Percentiles rank a stretch among this genome's conserved stretches.
Evolutionary conservation across 805 yeast genomes (phyloP).

Genomic region (Saccharomycopsis capsularis): DNA sequence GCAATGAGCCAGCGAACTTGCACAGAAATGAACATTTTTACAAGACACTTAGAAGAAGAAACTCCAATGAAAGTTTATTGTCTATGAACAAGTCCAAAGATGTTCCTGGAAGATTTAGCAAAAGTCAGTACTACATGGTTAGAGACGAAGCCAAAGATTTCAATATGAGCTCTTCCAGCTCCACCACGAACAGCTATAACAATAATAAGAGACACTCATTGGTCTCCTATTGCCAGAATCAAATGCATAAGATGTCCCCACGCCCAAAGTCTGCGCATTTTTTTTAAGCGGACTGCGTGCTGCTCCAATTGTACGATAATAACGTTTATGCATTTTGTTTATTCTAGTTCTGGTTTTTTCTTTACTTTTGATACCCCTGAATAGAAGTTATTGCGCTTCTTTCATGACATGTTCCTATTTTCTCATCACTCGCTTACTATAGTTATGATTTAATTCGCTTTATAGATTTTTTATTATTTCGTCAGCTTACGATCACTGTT

Average conservation of each 20-base stretch:
- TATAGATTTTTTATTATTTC: too few species aligned
- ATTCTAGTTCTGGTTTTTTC: too few species aligned
- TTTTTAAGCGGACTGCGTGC: too few species aligned
- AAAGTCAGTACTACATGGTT: not conserved
- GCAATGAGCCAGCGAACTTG: not conserved
- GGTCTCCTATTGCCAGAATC: not conserved
- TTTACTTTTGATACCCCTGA: too few species aligned
- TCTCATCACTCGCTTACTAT: too few species aligned
- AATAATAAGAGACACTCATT: slow-evolving; percentile 1
- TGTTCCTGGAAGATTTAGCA: not conserved
- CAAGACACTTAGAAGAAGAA: slow-evolving; percentile 12
- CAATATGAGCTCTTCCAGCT: not conserved
- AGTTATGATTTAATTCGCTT: too few species aligned
- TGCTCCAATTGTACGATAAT: too few species aligned
- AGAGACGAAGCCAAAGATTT: not conserved
- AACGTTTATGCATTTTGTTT: too few species aligned
- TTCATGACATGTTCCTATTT: too few species aligned
- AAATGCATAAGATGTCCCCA: slow-evolving; percentile 2
- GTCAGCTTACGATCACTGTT: too few species aligned
- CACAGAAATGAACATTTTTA: slow-evolving; percentile 6
- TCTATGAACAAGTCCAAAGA: slow-evolving; percentile 14
- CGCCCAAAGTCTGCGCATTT: slow-evolving; percentile 1
- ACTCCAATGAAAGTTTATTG: slow-evolving; percentile 12
- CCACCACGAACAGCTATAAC: not conserved
- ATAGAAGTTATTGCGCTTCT: too few species aligned